Evolutionary conservation across 495 filamentous ascomycete genomes (phyloP).

Genomic region (Clohesyomyces aquaticus): DNA sequence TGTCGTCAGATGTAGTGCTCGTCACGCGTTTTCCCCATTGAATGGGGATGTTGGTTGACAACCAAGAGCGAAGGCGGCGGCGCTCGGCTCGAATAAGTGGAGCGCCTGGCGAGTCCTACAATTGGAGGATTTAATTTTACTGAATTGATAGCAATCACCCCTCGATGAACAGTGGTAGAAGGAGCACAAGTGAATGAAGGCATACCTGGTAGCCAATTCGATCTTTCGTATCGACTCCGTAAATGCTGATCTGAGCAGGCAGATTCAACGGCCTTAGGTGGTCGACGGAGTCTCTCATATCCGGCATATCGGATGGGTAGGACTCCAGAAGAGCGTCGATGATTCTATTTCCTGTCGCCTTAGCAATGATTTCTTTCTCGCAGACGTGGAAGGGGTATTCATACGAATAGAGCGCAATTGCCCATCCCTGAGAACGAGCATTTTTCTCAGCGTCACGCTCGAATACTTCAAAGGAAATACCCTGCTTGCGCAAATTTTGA

Average conservation of each 20-base stretch:
- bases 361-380: not conserved
- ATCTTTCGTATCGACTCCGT: not conserved
- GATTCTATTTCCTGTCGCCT: not conserved
- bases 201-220: not conserved
- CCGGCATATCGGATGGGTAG: constrained; percentile 13
- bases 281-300: constrained; percentile 8
- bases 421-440: constrained; percentile 13
- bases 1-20: constrained; percentile 5
- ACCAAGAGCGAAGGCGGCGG: constrained; percentile 1
- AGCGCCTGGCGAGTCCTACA: constrained; percentile 2
- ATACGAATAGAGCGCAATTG: constrained; percentile 14
- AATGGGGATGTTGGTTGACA: not conserved
- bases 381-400: not conserved
- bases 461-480: constrained; percentile 19
- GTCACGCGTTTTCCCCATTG: constrained; percentile 8
- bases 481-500: constrained; percentile 12
- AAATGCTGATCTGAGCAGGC: not conserved
- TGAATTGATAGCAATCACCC: too few species aligned
- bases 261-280: constrained; percentile 9
- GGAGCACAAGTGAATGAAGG: too few species aligned
- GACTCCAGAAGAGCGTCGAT: constrained; percentile 7
- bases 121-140: too few species aligned
- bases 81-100: constrained; percentile 16
- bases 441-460: constrained; percentile 11
- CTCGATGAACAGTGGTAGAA: too few species aligned